Evolutionary conservation across 139 green algal genomes (phyloP).

Genomic region (Pedinophyceae sp.): DNA sequence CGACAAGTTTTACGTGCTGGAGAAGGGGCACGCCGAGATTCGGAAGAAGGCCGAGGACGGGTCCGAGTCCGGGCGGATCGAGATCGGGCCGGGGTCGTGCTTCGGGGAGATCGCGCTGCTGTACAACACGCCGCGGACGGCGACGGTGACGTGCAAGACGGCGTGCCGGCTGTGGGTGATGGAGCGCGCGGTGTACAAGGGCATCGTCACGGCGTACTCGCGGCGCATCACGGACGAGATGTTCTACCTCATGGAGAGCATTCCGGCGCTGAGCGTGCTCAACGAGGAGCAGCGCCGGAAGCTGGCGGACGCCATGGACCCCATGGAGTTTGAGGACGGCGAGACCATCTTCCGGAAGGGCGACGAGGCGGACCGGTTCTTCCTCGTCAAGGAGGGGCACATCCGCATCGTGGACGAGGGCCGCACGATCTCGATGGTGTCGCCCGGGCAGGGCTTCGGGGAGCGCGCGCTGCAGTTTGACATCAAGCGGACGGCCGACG

Average conservation of each 20-base stretch:
- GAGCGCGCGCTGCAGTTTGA: neutral
- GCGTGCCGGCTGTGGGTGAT: constrained; percentile 63
- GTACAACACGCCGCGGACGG: constrained; percentile 66
- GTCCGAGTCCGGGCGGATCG: too few relatives aligned
- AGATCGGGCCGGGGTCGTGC: constrained; percentile 16
- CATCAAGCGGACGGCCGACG: constrained; percentile 1
- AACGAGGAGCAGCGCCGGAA: constrained; percentile 40
- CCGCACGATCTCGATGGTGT: neutral
- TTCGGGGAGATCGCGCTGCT: constrained; percentile 92
- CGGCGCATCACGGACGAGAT: neutral
- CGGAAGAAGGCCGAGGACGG: too few relatives aligned
- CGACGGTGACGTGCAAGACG: constrained; percentile 55
- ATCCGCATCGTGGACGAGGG: constrained; percentile 16
- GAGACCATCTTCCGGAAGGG: constrained; percentile 29
- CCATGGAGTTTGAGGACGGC: constrained; percentile 28
- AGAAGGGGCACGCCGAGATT: constrained; percentile 19
- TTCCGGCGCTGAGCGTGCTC: constrained; percentile 52
- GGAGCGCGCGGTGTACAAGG: constrained; percentile 56
- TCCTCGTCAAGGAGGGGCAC: constrained; percentile 44
- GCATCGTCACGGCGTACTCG: constrained; percentile 32
- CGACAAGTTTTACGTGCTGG: constrained; percentile 45
- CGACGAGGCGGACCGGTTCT: constrained; percentile 36
- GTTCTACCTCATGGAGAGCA: constrained; percentile 29
- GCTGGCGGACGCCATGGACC: constrained; percentile 61
- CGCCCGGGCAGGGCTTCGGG: constrained; percentile 1